A percentile compares a stretch with the other conserved stretches of the same genome.
Evolutionary conservation across 2,329 filamentous ascomycete genomes (phyloP).

Genomic region (Cryoendolithus antarcticus): DNA sequence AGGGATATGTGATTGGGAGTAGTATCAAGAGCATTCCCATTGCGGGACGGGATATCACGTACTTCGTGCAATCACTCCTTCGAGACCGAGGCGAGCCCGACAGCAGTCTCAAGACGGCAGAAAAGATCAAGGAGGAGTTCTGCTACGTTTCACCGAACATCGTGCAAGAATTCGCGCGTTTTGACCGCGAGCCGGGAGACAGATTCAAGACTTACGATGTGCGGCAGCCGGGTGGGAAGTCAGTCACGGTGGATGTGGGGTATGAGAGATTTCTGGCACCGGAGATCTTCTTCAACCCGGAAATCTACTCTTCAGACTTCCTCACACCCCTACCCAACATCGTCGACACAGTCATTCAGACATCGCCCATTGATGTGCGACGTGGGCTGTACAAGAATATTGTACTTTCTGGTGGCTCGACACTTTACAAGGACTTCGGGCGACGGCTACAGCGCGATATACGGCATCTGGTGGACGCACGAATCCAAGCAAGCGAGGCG

Average conservation of each 20-base stretch:
- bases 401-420: conserved; percentile 91
- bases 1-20: conserved; percentile 97
- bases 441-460: conserved; percentile 93
- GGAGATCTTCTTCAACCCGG: conserved; percentile 99
- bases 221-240: conserved; percentile 70
- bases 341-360: conserved; percentile 93
- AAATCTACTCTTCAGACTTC: conserved; percentile 99
- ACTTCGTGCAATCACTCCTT: conserved; percentile 93
- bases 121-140: conserved; percentile 97
- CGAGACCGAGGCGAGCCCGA: conserved; percentile 94
- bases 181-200: conserved; percentile 75
- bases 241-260: conserved; percentile 79
- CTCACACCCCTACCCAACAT: conserved; percentile 87
- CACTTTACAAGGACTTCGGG: conserved; percentile 96
- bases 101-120: conserved; percentile 91
- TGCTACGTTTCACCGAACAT: conserved; percentile 98
- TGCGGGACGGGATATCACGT: conserved; percentile 94
- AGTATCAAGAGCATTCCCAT: conserved; percentile 99
- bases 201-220: conserved; percentile 86
- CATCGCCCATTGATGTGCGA: conserved; percentile 92
- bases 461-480: conserved; percentile 83
- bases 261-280: conserved; percentile 97
- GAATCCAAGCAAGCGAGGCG: conserved; percentile 84
- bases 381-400: conserved; percentile 99
- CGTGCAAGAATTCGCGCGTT: conserved; percentile 93